phyloP scores from a whole-genome alignment of 202 grass and related monocot genomes.

The Bolboschoenoplectus hybrid region DNA sequence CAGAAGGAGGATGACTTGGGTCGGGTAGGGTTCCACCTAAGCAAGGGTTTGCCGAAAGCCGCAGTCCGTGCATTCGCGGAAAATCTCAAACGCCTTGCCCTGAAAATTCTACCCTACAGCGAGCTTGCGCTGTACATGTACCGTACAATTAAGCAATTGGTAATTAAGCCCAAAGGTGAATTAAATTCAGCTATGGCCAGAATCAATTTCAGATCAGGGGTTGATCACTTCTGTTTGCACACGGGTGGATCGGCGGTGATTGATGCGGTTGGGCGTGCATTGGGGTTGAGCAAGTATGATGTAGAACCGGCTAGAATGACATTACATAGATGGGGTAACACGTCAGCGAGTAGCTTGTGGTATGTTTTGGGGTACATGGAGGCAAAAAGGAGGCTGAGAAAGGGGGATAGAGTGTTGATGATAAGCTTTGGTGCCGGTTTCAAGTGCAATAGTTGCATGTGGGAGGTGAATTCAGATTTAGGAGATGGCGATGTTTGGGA shows the following conservation, averaged over 20 bases:
- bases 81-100: conserved; percentile 56
- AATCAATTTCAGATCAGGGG: conserved; percentile 52
- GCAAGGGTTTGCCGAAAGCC: conserved; percentile 66
- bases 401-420: conserved; percentile 64
- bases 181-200: background rate
- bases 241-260: conserved; percentile 63
- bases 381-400: conserved; percentile 51
- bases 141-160: background rate
- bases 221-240: conserved; percentile 72
- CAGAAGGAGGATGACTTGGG: conserved; percentile 62
- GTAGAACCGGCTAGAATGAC: conserved; percentile 71
- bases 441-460: conserved; percentile 80
- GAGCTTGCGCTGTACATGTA: conserved; percentile 46
- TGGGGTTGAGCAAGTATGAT: conserved; percentile 51
- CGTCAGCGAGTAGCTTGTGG: conserved; percentile 63
- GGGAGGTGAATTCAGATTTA: conserved; percentile 65
- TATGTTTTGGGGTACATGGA: conserved; percentile 87
- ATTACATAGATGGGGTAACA: conserved; percentile 75
- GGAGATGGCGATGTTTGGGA: conserved; percentile 54
- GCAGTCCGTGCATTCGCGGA: conserved; percentile 57
- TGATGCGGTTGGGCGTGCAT: conserved; percentile 52
- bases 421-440: conserved; percentile 70
- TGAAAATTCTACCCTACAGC: conserved; percentile 48
- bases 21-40: conserved; percentile 58
- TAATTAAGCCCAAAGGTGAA: conserved; percentile 21